phyloP scores from a whole-genome alignment of 495 filamentous ascomycete species.

The Lasiosphaeriaceae sp. region DNA sequence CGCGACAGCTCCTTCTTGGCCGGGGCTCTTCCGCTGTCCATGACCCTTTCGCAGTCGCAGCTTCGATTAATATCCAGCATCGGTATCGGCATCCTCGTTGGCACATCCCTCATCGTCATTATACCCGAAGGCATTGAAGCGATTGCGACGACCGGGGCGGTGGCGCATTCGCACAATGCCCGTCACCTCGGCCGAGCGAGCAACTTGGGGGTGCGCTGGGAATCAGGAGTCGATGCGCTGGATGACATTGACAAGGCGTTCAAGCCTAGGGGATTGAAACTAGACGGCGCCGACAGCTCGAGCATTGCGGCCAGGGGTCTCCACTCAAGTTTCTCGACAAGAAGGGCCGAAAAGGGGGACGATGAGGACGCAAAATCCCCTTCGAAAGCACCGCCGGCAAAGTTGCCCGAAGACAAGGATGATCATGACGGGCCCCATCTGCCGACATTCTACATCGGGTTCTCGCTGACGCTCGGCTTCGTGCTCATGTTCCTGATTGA shows the following conservation, averaged over 20 bases:
- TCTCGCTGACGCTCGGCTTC: constrained; percentile 84
- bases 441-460: constrained; percentile 64
- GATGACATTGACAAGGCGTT: neutral
- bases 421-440: constrained; percentile 34
- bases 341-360: neutral
- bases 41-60: constrained; percentile 84
- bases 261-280: neutral
- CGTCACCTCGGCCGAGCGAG: constrained; percentile 9
- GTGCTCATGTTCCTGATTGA: constrained; percentile 97
- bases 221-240: constrained; percentile 1
- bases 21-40: constrained; percentile 85
- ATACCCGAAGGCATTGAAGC: constrained; percentile 96
- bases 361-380: constrained; percentile 3
- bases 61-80: constrained; percentile 85
- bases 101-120: constrained; percentile 92
- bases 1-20: constrained; percentile 84
- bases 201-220: constrained; percentile 20
- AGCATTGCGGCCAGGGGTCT: neutral
- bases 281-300: neutral
- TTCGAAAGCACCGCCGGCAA: constrained; percentile 1
- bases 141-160: constrained; percentile 60
- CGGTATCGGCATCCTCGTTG: constrained; percentile 90
- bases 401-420: constrained; percentile 14
- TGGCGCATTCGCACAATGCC: constrained; percentile 37
- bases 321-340: neutral